phyloP scores from a whole-genome alignment of 805 yeast genomes.

The Starmerella lactis-condensi region DNA sequence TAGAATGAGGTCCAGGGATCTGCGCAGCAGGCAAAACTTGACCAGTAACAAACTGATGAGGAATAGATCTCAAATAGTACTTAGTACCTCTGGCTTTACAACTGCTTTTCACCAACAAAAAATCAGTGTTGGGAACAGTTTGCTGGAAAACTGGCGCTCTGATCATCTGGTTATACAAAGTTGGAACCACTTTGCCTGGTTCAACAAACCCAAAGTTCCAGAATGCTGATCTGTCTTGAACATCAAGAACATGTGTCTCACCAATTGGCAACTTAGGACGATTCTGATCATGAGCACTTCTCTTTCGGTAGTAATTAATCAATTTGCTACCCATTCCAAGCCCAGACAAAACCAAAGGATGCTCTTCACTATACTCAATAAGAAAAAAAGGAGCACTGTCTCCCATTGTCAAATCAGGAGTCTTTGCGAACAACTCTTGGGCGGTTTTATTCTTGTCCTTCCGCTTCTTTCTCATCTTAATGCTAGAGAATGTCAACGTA shows the following conservation, averaged over 20 bases:
- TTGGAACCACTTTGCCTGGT: constrained; percentile 83
- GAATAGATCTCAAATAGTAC: constrained; percentile 49
- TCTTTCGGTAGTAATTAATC: constrained; percentile 81
- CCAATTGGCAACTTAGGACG: constrained; percentile 82
- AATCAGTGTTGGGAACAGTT: constrained; percentile 61
- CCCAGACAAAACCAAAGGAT: constrained; percentile 62
- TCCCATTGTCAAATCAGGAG: constrained; percentile 64
- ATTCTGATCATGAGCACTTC: constrained; percentile 55
- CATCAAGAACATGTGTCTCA: constrained; percentile 90
- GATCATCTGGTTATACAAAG: constrained; percentile 75
- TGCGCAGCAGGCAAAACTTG: constrained; percentile 85
- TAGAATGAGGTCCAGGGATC: constrained; percentile 92
- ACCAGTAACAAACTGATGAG: constrained; percentile 70
- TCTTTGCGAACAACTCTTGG: constrained; percentile 48
- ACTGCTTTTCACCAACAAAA: constrained; percentile 56
- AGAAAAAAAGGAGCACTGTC: constrained; percentile 63
- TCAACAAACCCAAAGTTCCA: constrained; percentile 98
- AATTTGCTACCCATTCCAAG: constrained; percentile 93
- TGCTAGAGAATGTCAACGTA: constrained; percentile 51
- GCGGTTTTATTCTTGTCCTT: constrained; percentile 72
- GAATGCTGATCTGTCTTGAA: constrained; percentile 88
- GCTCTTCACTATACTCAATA: constrained; percentile 80
- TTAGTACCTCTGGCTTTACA: constrained; percentile 49
- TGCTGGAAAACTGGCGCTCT: constrained; percentile 89
- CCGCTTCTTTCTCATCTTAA: constrained; percentile 66